Base-by-base conservation (phyloP, 140 eudicot species). In the Artemisia princeps region DNA sequence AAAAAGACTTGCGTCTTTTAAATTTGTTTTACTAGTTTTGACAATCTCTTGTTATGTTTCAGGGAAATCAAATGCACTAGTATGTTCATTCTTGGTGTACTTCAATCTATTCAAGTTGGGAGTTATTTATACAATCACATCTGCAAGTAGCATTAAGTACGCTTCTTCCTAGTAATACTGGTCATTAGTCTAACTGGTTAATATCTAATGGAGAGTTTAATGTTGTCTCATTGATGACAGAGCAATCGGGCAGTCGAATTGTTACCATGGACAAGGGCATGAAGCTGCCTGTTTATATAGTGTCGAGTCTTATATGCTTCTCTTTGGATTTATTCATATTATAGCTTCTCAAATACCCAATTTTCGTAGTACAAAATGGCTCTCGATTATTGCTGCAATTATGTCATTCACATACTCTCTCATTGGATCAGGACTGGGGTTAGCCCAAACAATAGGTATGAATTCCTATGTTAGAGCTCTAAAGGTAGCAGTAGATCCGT, bases 261-360 rank as follows among this genome's bases (percentile, higher is more conserved):
- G 95, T 72, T 88, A 79, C 79, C 95, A 85, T 52, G 52, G 74
- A 49, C 56, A 83, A 30, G 95, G 95, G 52, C 94, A 69, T 6
- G 58, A 72, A 24, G 94, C 86, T 48, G 65, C 75, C 55, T 85
- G 95, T 74, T 80, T 77, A 68, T 84, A 72, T 55, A 69, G 76
- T 37, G 75, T 71, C 55, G 77, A 67, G 15, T 68, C 52, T 45
- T 88, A 71, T 61, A 85, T 85, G 80, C 69, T 88, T 20, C 62
- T 80, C 8, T 87, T 87, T 72, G 95, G 95, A 72, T 24, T 65
- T 5, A 74, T 87, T 76, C 89, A 87, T 75, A 20, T 87, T 50
- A 2, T 87, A 37, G 77, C 83, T 44, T 87, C 95, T 60, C 94
- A 85, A 69, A 85, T 85, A 69, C 94, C 87, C 40, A 63, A 85